Evolutionary conservation across 345 rosid species (phyloP).

Genomic region (Erucastrum elatum): DNA sequence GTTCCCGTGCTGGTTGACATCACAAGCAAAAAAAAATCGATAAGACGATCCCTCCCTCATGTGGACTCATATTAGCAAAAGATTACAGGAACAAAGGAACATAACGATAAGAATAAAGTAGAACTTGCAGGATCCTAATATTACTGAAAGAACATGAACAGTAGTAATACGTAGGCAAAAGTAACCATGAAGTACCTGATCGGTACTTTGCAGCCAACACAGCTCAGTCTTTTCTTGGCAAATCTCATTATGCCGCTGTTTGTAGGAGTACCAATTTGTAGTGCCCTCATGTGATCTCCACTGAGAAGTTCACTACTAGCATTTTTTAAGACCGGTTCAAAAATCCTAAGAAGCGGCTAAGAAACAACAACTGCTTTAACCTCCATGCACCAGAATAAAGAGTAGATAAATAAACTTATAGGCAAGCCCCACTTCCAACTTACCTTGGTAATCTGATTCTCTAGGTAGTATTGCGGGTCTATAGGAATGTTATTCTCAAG

Average conservation of each 20-base stretch:
- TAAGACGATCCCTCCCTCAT: not conserved
- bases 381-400: constrained; percentile 6
- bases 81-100: not conserved
- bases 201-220: constrained; percentile 87
- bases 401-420: constrained; percentile 15
- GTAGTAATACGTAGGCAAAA: not conserved
- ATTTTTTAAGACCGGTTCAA: constrained; percentile 95
- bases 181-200: constrained; percentile 49
- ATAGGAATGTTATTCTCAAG: constrained; percentile 90
- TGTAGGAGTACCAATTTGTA: constrained; percentile 86
- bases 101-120: not conserved
- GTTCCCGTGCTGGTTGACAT: constrained; percentile 49
- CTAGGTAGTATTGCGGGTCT: constrained; percentile 90
- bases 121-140: constrained; percentile 12
- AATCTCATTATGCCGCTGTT: constrained; percentile 93
- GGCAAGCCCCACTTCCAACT: constrained; percentile 23
- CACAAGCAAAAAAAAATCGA: not conserved
- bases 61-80: not conserved
- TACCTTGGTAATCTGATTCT: constrained; percentile 96
- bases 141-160: not conserved
- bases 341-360: constrained; percentile 94
- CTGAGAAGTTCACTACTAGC: constrained; percentile 91
- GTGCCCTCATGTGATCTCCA: constrained; percentile 92
- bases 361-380: constrained; percentile 21
- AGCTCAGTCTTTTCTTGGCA: constrained; percentile 80